These are phyloP conservation scores for Hanseniaspora taiwanica DNA, from an alignment of 805 yeast genomes.

Conservation along the genomic window DNA sequence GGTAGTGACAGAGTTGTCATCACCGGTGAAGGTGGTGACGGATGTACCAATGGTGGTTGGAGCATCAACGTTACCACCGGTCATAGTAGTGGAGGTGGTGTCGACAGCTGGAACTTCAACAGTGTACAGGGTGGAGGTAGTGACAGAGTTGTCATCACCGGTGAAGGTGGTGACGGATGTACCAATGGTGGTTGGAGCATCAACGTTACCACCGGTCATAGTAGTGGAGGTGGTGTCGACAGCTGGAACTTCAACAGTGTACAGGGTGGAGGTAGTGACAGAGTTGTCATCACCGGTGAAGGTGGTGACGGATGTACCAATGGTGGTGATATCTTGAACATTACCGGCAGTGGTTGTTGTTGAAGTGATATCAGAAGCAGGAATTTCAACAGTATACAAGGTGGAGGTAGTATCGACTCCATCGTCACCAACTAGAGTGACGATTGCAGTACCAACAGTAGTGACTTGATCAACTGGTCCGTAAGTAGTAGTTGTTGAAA, in stretches of 20 bases:
- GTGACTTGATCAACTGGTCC: background rate
- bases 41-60: background rate
- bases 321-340: background rate
- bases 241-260: background rate
- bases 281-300: background rate
- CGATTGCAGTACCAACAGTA: background rate
- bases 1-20: background rate
- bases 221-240: background rate
- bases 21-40: background rate
- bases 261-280: background rate
- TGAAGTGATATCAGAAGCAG: too few species aligned
- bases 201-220: background rate
- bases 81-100: background rate
- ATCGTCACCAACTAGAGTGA: too few species aligned
- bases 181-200: background rate
- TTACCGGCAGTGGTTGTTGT: too few species aligned
- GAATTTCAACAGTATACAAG: too few species aligned
- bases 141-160: background rate
- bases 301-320: background rate
- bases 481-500: background rate
- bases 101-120: background rate
- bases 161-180: background rate
- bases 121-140: background rate
- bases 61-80: background rate
- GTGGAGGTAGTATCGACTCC: too few species aligned